Base-by-base conservation (phyloP, 2,329 filamentous ascomycete genomes). In the Hymenoscyphus infarciens region DNA sequence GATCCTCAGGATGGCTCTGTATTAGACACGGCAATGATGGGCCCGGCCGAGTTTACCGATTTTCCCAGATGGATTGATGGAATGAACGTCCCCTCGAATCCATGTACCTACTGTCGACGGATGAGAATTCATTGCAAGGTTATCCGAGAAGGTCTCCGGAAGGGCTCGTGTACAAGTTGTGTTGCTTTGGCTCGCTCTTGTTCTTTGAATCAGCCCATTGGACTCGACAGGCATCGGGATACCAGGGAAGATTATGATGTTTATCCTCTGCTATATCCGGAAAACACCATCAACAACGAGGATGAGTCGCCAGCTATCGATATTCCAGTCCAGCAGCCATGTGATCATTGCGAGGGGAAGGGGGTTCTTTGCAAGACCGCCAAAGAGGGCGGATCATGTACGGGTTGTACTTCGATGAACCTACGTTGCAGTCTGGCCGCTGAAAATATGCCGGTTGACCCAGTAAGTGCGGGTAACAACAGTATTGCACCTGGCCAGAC, bases 141-240 rank as follows among this genome's bases (percentile, higher is more conserved):
- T 38, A 83, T 87, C 63, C 74, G 79, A 38, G 84, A 87, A 74
- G 84, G 84, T 80, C 77, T 79, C 69, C 81, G 83, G 71, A 83
- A 80, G 73, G 83, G 83, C 63, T 86, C 83, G 66, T 87, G 85
- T 70, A 87, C 84, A 33, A 84, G 80, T 68, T 87, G 85, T 68
- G 83, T 87, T 55, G 84, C 85, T 15, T 75, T 87, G 38, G 78
- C 79, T n/a, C 77, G 81, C 67, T 78, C 81, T 42, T 87, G 85
- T 74, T 87, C 84, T 74, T 82, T 87, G 65, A 82, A 78, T 4
- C 72, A 76, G 0, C 22, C 27, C 19, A 56, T 16, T 22, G 13
- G 33, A 27, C 38, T 29, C 13, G 5, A 45, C 15, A 49, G 42
- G 11, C 42, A 19, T 10, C 42, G 42, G 19, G 42, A 61, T 39